phyloP scores from a whole-genome alignment of 352 stramenopile genomes.

The Pythium rishiriense region DNA sequence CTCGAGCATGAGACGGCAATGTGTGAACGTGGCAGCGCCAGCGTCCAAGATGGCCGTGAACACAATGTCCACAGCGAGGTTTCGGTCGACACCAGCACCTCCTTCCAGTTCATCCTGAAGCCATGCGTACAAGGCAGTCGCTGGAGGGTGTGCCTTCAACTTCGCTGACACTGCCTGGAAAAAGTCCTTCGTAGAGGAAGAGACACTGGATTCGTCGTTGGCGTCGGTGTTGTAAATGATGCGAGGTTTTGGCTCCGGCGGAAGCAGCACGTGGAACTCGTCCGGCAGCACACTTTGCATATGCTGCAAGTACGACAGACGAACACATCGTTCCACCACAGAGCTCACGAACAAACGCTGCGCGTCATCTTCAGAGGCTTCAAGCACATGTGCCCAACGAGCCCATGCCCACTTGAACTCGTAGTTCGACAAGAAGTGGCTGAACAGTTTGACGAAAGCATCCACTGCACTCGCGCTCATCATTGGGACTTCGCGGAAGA shows the following conservation, averaged over 20 bases:
- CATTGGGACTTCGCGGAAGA: slow-evolving; percentile 80
- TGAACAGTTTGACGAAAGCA: slow-evolving; percentile 80
- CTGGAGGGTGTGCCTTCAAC: slow-evolving; percentile 67
- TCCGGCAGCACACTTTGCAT: slow-evolving; percentile 75
- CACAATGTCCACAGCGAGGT: slow-evolving; percentile 66
- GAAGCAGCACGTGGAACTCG: slow-evolving; percentile 79
- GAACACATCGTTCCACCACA: slow-evolving; percentile 84
- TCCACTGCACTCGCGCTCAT: slow-evolving; percentile 64
- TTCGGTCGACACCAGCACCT: slow-evolving; percentile 39
- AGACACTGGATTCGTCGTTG: slow-evolving; percentile 29
- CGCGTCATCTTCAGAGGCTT: slow-evolving; percentile 74
- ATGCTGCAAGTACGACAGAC: slow-evolving; percentile 82
- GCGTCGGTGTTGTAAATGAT: slow-evolving; percentile 54
- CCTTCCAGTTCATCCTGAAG: slow-evolving; percentile 52
- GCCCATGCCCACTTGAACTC: slow-evolving; percentile 88
- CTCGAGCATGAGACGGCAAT: slow-evolving; percentile 77
- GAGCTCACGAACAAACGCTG: slow-evolving; percentile 84
- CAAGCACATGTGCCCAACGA: slow-evolving; percentile 75
- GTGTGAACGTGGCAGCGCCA: slow-evolving; percentile 79
- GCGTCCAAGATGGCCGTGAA: slow-evolving; percentile 78
- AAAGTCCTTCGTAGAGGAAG: slow-evolving; percentile 38
- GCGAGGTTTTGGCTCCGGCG: slow-evolving; percentile 65
- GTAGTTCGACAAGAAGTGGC: slow-evolving; percentile 87
- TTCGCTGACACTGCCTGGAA: slow-evolving; percentile 66
- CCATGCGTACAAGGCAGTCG: slow-evolving; percentile 53